phyloP scores from a whole-genome alignment of 768 basidiomycete genomes.

The Auriscalpium orientale region DNA sequence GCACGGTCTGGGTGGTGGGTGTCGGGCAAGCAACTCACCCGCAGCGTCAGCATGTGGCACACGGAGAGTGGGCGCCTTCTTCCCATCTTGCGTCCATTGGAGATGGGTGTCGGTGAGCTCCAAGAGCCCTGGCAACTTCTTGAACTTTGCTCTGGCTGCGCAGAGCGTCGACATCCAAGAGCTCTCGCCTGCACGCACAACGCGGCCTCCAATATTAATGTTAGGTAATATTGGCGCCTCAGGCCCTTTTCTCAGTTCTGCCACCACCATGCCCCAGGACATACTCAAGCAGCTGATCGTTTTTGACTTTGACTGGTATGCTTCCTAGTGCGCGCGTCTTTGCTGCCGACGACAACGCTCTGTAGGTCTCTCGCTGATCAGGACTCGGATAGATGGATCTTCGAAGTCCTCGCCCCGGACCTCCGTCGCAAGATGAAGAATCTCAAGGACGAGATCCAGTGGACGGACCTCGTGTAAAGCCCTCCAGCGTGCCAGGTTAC shows the following conservation, averaged over 20 bases:
- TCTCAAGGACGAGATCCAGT: conserved; percentile 59
- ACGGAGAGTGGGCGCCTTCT: conserved; percentile 54
- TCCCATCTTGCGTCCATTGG: conserved; percentile 75
- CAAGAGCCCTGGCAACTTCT: conserved; percentile 70
- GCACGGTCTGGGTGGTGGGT: conserved; percentile 7
- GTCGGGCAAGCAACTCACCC: conserved; percentile 32
- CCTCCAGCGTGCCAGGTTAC: neutral
- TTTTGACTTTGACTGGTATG: conserved; percentile 95
- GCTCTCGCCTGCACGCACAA: neutral
- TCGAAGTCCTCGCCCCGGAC: conserved; percentile 81
- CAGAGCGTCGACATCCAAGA: conserved; percentile 18
- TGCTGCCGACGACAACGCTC: neutral
- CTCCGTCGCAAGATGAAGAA: conserved; percentile 76
- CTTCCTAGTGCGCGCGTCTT: neutral
- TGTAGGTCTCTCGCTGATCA: conserved; percentile 86
- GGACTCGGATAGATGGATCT: conserved; percentile 91
- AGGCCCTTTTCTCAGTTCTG: neutral
- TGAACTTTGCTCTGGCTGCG: conserved; percentile 73
- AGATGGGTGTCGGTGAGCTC: conserved; percentile 67
- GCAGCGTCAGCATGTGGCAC: conserved; percentile 52
- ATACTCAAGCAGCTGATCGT: conserved; percentile 66
- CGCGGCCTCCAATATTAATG: neutral
- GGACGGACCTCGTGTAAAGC: conserved; percentile 91
- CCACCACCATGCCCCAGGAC: conserved; percentile 16
- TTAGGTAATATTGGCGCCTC: neutral